Conservation (phyloP, 306 rosid genomes). For the Cucumis sativus region Cucumber_9930_V3 NC_026660.2:13993001-13993500, state of each 20-base stretch:
- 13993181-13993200: not conserved
- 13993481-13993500: not conserved
- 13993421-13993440: not conserved
- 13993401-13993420: constrained; percentile 55
- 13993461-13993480: not conserved
- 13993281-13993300: not conserved
- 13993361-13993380: constrained; percentile 85
- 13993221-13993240: not conserved
- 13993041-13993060: no score
- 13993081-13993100: no score
- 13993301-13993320: not conserved
- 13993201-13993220: not conserved
- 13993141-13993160: no score
- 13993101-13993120: no score
- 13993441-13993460: not conserved
- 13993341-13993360: constrained; percentile 44
- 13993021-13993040: no score
- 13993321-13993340: not conserved
- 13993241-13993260: not conserved
- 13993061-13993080: no score
- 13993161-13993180: no score
- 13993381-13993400: constrained; percentile 99
- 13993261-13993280: not conserved
- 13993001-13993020: no score
- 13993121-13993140: no score